phyloP scores from a whole-genome alignment of 805 yeast species.

The Pichia heedii region DNA sequence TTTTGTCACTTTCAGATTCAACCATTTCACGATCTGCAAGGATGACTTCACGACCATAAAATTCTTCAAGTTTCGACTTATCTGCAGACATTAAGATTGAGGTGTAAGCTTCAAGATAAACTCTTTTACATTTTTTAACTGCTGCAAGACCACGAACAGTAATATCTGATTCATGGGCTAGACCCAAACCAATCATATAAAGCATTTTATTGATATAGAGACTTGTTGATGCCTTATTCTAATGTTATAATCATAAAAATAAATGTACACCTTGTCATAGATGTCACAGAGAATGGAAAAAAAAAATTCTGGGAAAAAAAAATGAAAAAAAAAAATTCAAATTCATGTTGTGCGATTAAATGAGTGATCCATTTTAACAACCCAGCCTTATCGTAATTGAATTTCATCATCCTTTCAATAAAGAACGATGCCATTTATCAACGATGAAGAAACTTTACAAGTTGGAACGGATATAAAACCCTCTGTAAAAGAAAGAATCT shows the following conservation, averaged over 20 bases:
- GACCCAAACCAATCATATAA: conserved; percentile 84
- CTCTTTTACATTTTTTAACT: conserved; percentile 75
- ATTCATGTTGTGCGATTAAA: too few species aligned
- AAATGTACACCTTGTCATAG: too few species aligned
- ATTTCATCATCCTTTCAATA: neutral
- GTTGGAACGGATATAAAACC: conserved; percentile 1
- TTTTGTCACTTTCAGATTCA: conserved; percentile 79
- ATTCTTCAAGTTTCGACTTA: conserved; percentile 60
- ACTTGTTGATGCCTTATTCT: too few species aligned
- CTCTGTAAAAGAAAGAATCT: neutral
- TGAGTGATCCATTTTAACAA: too few species aligned
- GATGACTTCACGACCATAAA: conserved; percentile 77
- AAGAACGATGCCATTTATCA: neutral
- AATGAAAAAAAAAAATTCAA: too few species aligned
- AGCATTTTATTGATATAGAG: conserved; percentile 64
- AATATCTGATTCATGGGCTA: conserved; percentile 81
- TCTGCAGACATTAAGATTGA: conserved; percentile 92
- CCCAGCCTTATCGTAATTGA: too few species aligned
- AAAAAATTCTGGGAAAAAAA: too few species aligned
- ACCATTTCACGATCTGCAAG: conserved; percentile 94
- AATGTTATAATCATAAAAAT: too few species aligned
- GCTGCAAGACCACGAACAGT: conserved; percentile 90
- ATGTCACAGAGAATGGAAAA: too few species aligned
- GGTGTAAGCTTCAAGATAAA: conserved; percentile 93
- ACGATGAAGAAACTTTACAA: conserved; percentile 11